Evolutionary conservation across 2,329 filamentous ascomycete genomes (phyloP), one percentile per base, ranked within the genome.

Genomic region (Claviceps spartinae): DNA sequence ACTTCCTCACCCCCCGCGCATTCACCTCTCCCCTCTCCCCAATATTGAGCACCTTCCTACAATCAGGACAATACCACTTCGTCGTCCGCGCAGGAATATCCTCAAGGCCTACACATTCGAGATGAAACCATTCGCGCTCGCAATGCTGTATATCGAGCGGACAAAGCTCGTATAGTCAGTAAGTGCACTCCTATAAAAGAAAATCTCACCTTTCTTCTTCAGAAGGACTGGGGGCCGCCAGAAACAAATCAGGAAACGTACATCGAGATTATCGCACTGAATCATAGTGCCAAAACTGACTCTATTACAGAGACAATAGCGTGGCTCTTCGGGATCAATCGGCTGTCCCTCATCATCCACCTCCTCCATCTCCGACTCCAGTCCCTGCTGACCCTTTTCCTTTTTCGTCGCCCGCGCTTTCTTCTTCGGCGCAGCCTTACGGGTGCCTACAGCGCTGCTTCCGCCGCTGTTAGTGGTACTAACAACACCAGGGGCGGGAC

Each of bases 21-120:
- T 67, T 82, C 11, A 82, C 77, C 60, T 83, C 78, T 2, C 80
- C 80, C 65, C 74, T 79, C 66, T 81, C 78, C 5, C 80, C 80
- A 58, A 83, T 79, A 47, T 80, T 79, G 36, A 83, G 67, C 34
- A 75, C 68, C 55, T 78, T 76, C 42, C 82, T 73, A 62, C 87
- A 93, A 48, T 88, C 81, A 1, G 85, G 85, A 65, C 87, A 93
- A 61, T 88, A 93, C 87, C 87, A 93, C 66, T 88, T 89, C 2
- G 83, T 83, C 36, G 84, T 85, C 18, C 85, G 74, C 2, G 82
- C 77, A 11, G 86, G 86, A 54, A 86, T 79, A 24, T 82, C 75
- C 11, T 74, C 72, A 37, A 93, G 71, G 5, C 76, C 81, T 5
- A 93, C 84, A 61, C 87, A 93, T 56, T 82, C 80, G 42, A 93